These are phyloP conservation scores for Aechmea fasciata DNA, from an alignment of 176 grass and related monocot genomes.

Conservation along the genomic window DNA sequence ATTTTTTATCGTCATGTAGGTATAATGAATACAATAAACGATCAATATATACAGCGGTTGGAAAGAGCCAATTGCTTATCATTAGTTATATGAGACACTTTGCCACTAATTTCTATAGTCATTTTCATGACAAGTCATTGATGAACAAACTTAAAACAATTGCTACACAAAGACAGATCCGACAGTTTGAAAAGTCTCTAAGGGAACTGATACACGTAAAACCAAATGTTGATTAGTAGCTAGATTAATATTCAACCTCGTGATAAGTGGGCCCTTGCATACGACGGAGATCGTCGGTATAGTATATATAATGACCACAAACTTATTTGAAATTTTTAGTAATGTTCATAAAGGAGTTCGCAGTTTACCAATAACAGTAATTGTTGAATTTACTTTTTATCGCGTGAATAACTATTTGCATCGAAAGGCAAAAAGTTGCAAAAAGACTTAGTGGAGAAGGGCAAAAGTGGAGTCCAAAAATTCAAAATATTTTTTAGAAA, in stretches of 20 bases:
- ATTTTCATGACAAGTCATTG: too few relatives aligned
- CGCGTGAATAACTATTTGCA: conserved; percentile 9
- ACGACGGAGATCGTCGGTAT: conserved; percentile 6
- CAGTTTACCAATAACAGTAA: conserved; percentile 14
- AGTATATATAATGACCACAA: conserved; percentile 16
- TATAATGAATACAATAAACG: conserved; percentile 12
- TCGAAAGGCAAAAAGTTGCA: background rate
- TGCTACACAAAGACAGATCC: too few relatives aligned
- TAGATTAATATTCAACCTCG: too few relatives aligned
- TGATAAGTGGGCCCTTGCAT: background rate
- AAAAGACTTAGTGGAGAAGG: background rate
- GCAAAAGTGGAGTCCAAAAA: too few relatives aligned
- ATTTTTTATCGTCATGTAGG: conserved; percentile 13
- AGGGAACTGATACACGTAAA: too few relatives aligned
- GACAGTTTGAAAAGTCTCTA: too few relatives aligned
- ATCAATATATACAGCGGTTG: conserved; percentile 16
- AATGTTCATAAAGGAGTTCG: conserved; percentile 1
- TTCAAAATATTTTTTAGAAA: background rate
- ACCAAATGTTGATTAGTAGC: too few relatives aligned
- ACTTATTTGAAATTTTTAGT: background rate
- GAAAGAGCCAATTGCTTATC: background rate
- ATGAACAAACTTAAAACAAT: too few relatives aligned
- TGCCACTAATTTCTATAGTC: too few relatives aligned
- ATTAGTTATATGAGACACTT: too few relatives aligned
- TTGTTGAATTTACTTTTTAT: conserved; percentile 13